Conservation (phyloP, 805 yeast species). For the Blastobotrys americana region DNA sequence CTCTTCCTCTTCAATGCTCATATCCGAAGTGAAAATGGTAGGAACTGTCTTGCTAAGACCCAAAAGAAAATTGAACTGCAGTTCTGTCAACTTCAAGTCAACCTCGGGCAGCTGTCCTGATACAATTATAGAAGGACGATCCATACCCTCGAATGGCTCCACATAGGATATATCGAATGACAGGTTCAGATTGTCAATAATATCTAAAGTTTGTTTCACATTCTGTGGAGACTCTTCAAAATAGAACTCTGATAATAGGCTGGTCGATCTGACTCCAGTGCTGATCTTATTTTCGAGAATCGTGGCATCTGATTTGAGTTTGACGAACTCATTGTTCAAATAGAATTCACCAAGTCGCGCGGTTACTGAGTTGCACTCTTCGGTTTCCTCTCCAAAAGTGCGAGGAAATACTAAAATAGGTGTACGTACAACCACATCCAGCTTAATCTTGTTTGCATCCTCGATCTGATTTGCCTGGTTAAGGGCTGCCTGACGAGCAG, state of each 20-base stretch:
- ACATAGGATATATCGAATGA: slow-evolving; percentile 51
- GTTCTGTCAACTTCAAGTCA: slow-evolving; percentile 60
- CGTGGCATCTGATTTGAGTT: slow-evolving; percentile 20
- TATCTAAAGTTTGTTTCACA: slow-evolving; percentile 46
- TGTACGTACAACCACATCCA: slow-evolving; percentile 66
- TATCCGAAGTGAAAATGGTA: slow-evolving; percentile 43
- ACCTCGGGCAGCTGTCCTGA: slow-evolving; percentile 56
- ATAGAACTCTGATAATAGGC: slow-evolving; percentile 55
- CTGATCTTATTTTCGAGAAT: slow-evolving; percentile 46
- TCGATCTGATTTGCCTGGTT: slow-evolving; percentile 60
- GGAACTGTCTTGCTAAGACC: slow-evolving; percentile 50
- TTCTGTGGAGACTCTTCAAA: slow-evolving; percentile 33
- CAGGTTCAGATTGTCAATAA: slow-evolving; percentile 61
- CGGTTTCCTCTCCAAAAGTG: slow-evolving; percentile 29
- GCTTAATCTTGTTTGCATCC: slow-evolving; percentile 53
- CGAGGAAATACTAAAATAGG: slow-evolving; percentile 81
- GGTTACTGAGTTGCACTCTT: slow-evolving; percentile 54
- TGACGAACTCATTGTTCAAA: slow-evolving; percentile 52
- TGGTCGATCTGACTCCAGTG: slow-evolving; percentile 67
- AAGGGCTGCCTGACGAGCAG: slow-evolving; percentile 81
- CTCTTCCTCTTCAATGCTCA: slow-evolving; percentile 47
- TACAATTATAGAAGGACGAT: slow-evolving; percentile 44
- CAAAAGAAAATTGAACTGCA: slow-evolving; percentile 55
- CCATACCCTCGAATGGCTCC: slow-evolving; percentile 31
- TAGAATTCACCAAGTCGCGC: slow-evolving; percentile 78